Base-by-base conservation (phyloP, 306 rosid genomes). In the Prunus mira region DNA sequence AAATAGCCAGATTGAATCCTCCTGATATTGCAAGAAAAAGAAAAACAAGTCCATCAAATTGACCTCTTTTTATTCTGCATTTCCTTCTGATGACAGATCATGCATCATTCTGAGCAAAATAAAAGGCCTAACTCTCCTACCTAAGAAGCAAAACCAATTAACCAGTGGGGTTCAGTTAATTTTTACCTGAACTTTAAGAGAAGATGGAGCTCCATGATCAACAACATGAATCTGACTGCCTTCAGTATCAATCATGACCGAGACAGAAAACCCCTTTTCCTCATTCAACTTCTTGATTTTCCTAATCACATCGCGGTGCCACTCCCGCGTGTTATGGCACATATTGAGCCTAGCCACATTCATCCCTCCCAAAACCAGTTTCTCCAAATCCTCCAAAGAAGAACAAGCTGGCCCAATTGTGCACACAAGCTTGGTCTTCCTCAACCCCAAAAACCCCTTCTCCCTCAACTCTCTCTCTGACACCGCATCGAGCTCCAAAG, bases 401-500 rank as follows among this genome's bases (percentile, higher is more conserved):
- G 82, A 82, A 61, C 94, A 88, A 13, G 91, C 91, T 12, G 96
- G 97, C 32, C 98, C 98, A 43, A 94, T 76, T 0, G 97, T 94
- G 74, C 98, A 91, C 13, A 91, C 92, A 1, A 94, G 88, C 84
- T 94, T 94, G 41, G 98, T 94, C 89, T 90, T 94, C 85, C 96
- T 91, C 91, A 89, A 65, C 54, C 97, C 96, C 75, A 78, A 72
- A 77, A 91, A 90, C 30, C 98, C 96, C 70, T 87, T 91, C 81
- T 87, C 86, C 73, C 83, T 90, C 82, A 91, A 74, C 30, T 92
- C 96, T 70, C 79, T 80, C 79, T 94, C 98, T 20, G 91, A 86
- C 54, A 91, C 97, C 55, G 82, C 84, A 49, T 93, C 97, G 77
- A 93, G 71, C 80, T 84, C 92, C 69, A 89, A 77, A 57, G 15